Evolutionary conservation across 352 stramenopile genomes (phyloP), one percentile per base, ranked within the genome.

Genomic region (Phytophthora megakarya): DNA sequence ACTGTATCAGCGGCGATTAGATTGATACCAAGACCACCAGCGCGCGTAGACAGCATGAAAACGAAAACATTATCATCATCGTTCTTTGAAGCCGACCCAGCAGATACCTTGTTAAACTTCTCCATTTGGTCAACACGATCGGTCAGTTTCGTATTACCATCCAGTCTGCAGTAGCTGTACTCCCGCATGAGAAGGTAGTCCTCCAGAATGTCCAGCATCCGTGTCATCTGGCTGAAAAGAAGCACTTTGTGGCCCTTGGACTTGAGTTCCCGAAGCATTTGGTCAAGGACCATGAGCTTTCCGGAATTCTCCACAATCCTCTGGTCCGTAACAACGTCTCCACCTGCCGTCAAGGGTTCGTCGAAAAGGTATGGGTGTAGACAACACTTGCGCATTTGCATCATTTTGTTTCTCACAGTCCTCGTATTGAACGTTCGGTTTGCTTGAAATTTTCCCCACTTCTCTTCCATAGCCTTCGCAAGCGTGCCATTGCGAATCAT

Each of bases 231-330:
- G 22, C 88, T 98, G 75, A 99, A 99, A 44, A 99, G 93, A 4
- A 99, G 81, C 40, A 99, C 94, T 42, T 98, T 95, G 72, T 99
- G 97, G 13, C 96, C 96, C 50, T 98, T 90, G 42, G 83, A 80
- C 68, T 98, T 97, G 21, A 99, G 84, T 38, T 92, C 78, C 5
- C 84, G 81, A 4, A 99, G 88, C 65, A 99, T 94, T 60, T 98
- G 98, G 70, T 99, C 98, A 23, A 99, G 75, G 12, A 99, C 78
- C n/a, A 98, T 79, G 43, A 99, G 84, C 76, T 99, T 99, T 22
- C 98, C 98, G 13, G 95, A 98, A 19, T 86, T 76, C 51, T 94
- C 76, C 5, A 99, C 88, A 5, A 99, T 74, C 10, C 81, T 76
- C 39, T 98, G 90, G 96, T 82, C 95, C 26, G 79, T 92, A 23